Conservation (phyloP, 2,329 filamentous ascomycete genomes). For the Pyrenophora graminea region DNA sequence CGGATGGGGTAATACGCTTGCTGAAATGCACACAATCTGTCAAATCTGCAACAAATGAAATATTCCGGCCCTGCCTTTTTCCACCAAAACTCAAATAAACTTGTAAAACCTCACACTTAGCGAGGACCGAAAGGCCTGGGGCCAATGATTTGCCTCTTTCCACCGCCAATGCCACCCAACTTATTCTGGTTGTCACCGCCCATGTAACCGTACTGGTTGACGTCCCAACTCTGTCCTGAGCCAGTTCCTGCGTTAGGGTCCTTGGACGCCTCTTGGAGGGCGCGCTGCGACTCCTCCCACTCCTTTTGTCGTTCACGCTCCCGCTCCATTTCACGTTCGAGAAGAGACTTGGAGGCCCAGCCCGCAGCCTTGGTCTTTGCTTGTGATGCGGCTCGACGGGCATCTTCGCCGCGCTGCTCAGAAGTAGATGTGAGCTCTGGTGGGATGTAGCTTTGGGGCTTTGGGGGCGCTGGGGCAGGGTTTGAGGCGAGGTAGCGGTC, state of each 20-base stretch:
- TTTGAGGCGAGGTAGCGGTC: conserved; percentile 63
- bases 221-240: conserved; percentile 74
- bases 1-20: too few species aligned
- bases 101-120: neutral
- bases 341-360: conserved; percentile 69
- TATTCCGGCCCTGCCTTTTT: too few species aligned
- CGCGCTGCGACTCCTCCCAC: conserved; percentile 77
- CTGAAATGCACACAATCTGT: too few species aligned
- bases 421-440: conserved; percentile 62
- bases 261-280: conserved; percentile 60
- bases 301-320: conserved; percentile 76
- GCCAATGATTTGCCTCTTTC: conserved; percentile 77
- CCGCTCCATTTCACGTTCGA: conserved; percentile 80
- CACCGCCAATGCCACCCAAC: conserved; percentile 61
- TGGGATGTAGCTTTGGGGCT: conserved; percentile 47
- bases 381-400: conserved; percentile 63
- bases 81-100: neutral
- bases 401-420: conserved; percentile 67
- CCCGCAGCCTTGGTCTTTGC: conserved; percentile 65
- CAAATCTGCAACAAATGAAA: too few species aligned
- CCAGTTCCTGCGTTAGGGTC: conserved; percentile 65
- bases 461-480: conserved; percentile 54
- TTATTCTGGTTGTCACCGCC: conserved; percentile 76
- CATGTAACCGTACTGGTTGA: conserved; percentile 75
- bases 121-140: conserved; percentile 63